These are phyloP conservation scores for Canna indica DNA, from an alignment of 176 grass and related monocot species.

Conservation along the genomic window DNA sequence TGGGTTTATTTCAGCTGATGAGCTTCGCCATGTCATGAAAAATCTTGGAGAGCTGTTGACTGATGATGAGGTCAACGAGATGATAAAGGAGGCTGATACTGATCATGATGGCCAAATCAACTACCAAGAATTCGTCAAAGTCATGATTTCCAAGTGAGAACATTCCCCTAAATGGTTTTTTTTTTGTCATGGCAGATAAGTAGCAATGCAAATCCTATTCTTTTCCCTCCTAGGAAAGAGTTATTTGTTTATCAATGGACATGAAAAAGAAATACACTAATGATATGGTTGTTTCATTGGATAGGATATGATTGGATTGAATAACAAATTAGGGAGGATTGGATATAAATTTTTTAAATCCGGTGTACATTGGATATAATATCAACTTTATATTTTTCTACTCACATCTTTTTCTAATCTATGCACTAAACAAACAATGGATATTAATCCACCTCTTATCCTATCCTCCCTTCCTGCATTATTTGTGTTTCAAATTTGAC, in stretches of 20 bases:
- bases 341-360: no score
- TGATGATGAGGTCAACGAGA: slow-evolving; percentile 1
- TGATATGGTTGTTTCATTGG: no score
- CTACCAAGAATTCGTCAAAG: not conserved
- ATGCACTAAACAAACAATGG: no score
- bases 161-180: not conserved
- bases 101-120: slow-evolving; percentile 4
- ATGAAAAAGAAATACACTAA: not conserved
- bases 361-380: no score
- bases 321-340: no score
- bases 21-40: not conserved
- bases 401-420: no score
- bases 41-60: slow-evolving; percentile 2
- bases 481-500: no score
- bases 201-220: not conserved
- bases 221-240: not conserved
- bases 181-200: not conserved
- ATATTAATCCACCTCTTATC: no score
- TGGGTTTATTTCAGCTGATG: slow-evolving; percentile 2
- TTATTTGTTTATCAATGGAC: not conserved
- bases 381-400: no score
- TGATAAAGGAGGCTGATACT: not conserved
- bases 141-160: slow-evolving; percentile 6
- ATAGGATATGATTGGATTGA: no score
- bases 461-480: no score